These are phyloP conservation scores for Serendipita sp. DNA, from an alignment of 768 basidiomycete species.

Conservation along the genomic window DNA sequence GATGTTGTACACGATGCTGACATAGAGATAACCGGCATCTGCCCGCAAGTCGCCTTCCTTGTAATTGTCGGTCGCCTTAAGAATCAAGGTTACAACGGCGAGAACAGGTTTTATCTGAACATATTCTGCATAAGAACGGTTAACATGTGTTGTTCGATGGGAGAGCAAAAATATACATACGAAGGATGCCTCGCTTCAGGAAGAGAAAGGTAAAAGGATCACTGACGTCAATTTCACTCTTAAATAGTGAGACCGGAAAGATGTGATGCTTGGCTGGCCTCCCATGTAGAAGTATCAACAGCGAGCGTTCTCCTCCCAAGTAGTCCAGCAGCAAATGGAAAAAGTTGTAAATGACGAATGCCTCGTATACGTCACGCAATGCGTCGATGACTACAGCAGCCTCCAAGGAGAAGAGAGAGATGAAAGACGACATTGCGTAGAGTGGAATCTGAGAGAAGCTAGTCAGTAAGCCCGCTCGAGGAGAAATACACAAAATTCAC, in stretches of 20 bases:
- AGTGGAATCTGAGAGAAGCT: constrained; percentile 37
- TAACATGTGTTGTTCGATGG: not conserved
- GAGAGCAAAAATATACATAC: constrained; percentile 30
- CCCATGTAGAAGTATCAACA: constrained; percentile 84
- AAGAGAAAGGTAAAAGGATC: constrained; percentile 92
- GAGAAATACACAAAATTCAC: constrained; percentile 21
- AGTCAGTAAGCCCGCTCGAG: not conserved
- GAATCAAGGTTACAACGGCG: constrained; percentile 64
- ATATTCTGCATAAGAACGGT: constrained; percentile 49
- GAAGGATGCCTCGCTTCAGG: constrained; percentile 87
- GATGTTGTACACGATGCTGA: constrained; percentile 48
- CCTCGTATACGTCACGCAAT: constrained; percentile 91
- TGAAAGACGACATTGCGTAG: constrained; percentile 79
- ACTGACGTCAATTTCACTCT: constrained; percentile 75
- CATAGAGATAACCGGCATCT: constrained; percentile 80
- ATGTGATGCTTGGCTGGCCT: constrained; percentile 75
- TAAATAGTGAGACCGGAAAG: constrained; percentile 74
- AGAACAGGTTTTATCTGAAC: constrained; percentile 91
- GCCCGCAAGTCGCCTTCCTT: constrained; percentile 77
- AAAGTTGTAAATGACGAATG: constrained; percentile 90
- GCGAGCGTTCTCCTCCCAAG: constrained; percentile 82
- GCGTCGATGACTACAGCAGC: constrained; percentile 95
- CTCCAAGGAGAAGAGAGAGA: constrained; percentile 84
- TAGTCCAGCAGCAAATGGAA: constrained; percentile 69
- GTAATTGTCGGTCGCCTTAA: constrained; percentile 77